Base-by-base conservation (phyloP, 345 rosid genomes). In the Arabis hirsuta region DNA sequence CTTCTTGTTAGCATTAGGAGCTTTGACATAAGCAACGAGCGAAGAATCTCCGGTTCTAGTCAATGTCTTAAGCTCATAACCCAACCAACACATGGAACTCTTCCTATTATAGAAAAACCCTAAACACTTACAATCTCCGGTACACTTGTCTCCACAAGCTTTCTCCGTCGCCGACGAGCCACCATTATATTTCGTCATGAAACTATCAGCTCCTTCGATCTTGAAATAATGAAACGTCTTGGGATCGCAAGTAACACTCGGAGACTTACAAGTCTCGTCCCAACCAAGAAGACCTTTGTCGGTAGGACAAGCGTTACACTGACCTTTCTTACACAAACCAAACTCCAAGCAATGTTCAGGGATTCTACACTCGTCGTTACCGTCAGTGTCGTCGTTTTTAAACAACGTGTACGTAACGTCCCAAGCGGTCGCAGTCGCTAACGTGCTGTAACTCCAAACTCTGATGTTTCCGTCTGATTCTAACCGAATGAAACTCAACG, bases 61-160 rank as follows among this genome's bases (percentile, higher is more conserved):
- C 45, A 88, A 45, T 12, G 95, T 88, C 67, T 55, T 85, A 38
- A 86, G 65, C 55, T 88, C 95, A 45, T 85, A 77, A 62, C 87
- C 82, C 52, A 81, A 63, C 95, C 88, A 86, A 53, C 90, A 86
- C 79, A 14, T 83, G 0, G 80, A 82, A 14, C 74, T 66, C 29
- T 81, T 77, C 44, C 62, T 76, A 26, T 77, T 78, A 69, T 83
- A 86, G 53, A 86, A 88, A 12, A 84, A 84, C 2, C 94, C 89
- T 78, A 81, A 68, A 67, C 89, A 86, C 69, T 80, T 88, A 52
- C 94, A 88, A 71, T 84, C 87, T 2, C 46, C 56, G 2, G 74
- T 80, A 39, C 88, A 91, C 71, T 84, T 84, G 2, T 51, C 81
- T 5, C 82, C 81, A 51, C 95, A 88, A 0, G 61, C 85, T 12